Conservation (phyloP, 1,139 yeast genomes). For the Geotrichum klebahnii region DNA sequence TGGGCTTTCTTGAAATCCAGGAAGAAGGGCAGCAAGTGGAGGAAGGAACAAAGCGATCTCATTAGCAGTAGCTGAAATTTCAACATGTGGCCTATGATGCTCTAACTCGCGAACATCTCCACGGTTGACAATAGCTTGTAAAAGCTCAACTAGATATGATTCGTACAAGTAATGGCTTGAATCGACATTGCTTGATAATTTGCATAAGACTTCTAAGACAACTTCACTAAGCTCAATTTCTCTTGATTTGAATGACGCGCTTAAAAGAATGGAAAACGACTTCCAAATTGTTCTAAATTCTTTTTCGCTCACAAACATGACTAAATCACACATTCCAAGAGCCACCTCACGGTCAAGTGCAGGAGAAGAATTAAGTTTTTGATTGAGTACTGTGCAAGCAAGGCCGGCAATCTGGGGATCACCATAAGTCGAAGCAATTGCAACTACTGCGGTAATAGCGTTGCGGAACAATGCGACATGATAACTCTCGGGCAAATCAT, state of each 20-base stretch:
- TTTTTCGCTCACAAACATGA: constrained; percentile 55
- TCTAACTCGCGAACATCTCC: constrained; percentile 81
- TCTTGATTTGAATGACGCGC: constrained; percentile 16
- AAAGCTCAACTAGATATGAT: constrained; percentile 60
- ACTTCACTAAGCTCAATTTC: constrained; percentile 40
- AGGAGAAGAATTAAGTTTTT: constrained; percentile 56
- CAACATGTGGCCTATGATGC: constrained; percentile 77
- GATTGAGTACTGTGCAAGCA: constrained; percentile 77
- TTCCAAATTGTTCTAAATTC: constrained; percentile 56
- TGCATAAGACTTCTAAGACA: constrained; percentile 41
- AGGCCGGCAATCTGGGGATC: constrained; percentile 76
- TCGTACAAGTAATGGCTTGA: constrained; percentile 48
- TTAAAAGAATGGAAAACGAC: constrained; percentile 34
- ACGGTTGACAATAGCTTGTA: constrained; percentile 63
- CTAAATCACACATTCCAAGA: constrained; percentile 56
- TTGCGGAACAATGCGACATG: constrained; percentile 33
- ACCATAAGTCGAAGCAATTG: constrained; percentile 62
- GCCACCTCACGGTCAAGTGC: constrained; percentile 44
- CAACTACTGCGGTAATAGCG: constrained; percentile 68
- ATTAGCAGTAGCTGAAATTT: constrained; percentile 70
- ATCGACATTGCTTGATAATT: constrained; percentile 45
- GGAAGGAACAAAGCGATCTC: constrained; percentile 64
- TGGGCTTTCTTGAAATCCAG: constrained; percentile 49
- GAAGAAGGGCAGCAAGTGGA: constrained; percentile 74
- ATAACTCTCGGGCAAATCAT: constrained; percentile 33